Evolutionary conservation across 2,329 filamentous ascomycete genomes (phyloP).

Genomic region (Penicillium capsulatum): DNA sequence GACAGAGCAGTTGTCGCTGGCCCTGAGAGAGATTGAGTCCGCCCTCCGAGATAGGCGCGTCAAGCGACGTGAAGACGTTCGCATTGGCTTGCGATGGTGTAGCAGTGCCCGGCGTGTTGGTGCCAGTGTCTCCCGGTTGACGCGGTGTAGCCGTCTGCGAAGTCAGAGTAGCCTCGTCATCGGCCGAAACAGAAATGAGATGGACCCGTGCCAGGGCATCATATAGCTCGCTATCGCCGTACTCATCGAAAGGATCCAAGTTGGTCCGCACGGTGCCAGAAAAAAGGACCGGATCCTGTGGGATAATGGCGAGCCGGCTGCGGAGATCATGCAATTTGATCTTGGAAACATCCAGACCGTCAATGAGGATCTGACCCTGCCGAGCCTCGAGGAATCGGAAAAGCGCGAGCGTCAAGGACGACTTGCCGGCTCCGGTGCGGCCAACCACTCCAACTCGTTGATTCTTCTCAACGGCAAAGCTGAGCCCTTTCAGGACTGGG

Average conservation of each 20-base stretch:
- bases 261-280: slow-evolving; percentile 73
- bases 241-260: slow-evolving; percentile 69
- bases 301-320: slow-evolving; percentile 73
- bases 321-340: slow-evolving; percentile 55
- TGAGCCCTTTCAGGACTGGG: slow-evolving; percentile 24
- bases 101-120: slow-evolving; percentile 19
- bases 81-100: slow-evolving; percentile 49
- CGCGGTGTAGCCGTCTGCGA: slow-evolving; percentile 66
- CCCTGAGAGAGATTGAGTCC: slow-evolving; percentile 56
- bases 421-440: slow-evolving; percentile 35
- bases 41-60: slow-evolving; percentile 64
- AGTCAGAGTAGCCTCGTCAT: slow-evolving; percentile 58
- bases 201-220: slow-evolving; percentile 69
- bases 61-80: slow-evolving; percentile 63
- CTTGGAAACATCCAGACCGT: slow-evolving; percentile 48
- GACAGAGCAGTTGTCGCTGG: slow-evolving; percentile 31
- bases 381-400: slow-evolving; percentile 30
- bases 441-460: slow-evolving; percentile 33
- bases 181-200: slow-evolving; percentile 53
- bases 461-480: slow-evolving; percentile 24
- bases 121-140: slow-evolving; percentile 26
- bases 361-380: slow-evolving; percentile 27
- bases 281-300: slow-evolving; percentile 78
- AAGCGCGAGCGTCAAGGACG: slow-evolving; percentile 30
- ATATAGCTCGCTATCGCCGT: slow-evolving; percentile 63